These are phyloP conservation scores for Aspergillus piperis DNA, from an alignment of 2,329 filamentous ascomycete genomes.

Conservation along the genomic window DNA sequence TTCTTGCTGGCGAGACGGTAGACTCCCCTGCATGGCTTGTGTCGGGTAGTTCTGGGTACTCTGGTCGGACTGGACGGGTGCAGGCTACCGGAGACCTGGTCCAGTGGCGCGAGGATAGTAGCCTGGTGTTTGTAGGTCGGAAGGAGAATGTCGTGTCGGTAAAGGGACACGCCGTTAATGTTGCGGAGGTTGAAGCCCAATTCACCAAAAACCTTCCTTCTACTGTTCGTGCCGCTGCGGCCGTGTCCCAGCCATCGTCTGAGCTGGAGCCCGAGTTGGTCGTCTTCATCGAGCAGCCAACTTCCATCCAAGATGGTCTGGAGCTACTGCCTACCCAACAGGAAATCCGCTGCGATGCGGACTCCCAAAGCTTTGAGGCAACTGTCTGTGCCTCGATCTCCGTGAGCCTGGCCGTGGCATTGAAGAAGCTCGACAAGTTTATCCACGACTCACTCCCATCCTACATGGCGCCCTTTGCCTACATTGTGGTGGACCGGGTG, in stretches of 20 bases:
- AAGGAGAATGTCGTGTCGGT: conserved; percentile 36
- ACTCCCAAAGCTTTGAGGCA: conserved; percentile 11
- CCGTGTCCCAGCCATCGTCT: conserved; percentile 25
- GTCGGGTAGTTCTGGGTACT: conserved; percentile 33
- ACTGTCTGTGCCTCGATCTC: conserved; percentile 30
- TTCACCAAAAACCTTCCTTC: conserved; percentile 39
- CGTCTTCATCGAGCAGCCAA: conserved; percentile 38
- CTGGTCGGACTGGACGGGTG: conserved; percentile 34
- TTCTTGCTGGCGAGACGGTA: conserved; percentile 28
- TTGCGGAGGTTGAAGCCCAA: conserved; percentile 44
- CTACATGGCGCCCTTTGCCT: conserved; percentile 48
- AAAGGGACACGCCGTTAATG: conserved; percentile 44
- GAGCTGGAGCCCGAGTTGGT: conserved; percentile 27
- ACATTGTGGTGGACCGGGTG: conserved; percentile 45
- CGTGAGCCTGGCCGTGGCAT: conserved; percentile 31
- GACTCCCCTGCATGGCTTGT: conserved; percentile 31
- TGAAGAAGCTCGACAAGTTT: conserved; percentile 48
- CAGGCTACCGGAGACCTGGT: conserved; percentile 38
- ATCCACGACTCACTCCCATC: conserved; percentile 47
- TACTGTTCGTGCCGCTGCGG: conserved; percentile 29
- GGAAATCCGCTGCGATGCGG: conserved; percentile 22
- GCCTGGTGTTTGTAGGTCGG: conserved; percentile 33
- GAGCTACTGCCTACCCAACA: conserved; percentile 29
- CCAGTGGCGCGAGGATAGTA: conserved; percentile 30
- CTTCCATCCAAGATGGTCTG: conserved; percentile 27